A percentile compares a stretch with the other conserved stretches of the same genome.
Conservation (phyloP, 2,329 filamentous ascomycete genomes). For the Nigrograna mackinnonii region DNA sequence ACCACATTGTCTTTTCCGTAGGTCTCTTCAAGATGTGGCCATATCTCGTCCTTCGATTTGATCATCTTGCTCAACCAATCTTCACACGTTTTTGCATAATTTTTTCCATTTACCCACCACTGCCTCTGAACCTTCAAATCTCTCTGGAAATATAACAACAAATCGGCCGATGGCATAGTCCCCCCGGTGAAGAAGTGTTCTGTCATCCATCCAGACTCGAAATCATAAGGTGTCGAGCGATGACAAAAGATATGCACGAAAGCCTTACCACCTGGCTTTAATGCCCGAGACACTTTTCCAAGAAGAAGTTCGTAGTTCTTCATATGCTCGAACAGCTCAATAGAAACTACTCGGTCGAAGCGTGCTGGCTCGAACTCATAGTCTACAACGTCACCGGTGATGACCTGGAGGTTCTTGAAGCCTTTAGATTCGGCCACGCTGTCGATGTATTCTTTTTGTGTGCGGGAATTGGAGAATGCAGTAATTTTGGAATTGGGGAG, state of each 20-base stretch:
- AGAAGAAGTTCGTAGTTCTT: slow-evolving; percentile 73
- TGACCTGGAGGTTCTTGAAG: slow-evolving; percentile 63
- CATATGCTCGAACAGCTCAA: slow-evolving; percentile 78
- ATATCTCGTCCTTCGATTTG: slow-evolving; percentile 62
- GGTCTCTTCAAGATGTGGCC: slow-evolving; percentile 66
- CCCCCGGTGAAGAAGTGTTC: slow-evolving; percentile 74
- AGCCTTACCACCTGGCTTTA: slow-evolving; percentile 67
- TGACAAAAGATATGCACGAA: slow-evolving; percentile 73
- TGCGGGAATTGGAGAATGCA: slow-evolving; percentile 71
- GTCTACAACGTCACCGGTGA: slow-evolving; percentile 69
- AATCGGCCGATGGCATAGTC: slow-evolving; percentile 70
- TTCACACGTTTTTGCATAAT: slow-evolving; percentile 74
- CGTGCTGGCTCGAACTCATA: slow-evolving; percentile 63
- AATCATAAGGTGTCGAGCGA: slow-evolving; percentile 68
- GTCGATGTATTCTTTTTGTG: slow-evolving; percentile 71
- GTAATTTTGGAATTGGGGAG: slow-evolving; percentile 66
- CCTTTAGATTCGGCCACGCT: slow-evolving; percentile 58
- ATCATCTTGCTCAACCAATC: slow-evolving; percentile 67
- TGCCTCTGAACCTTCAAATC: slow-evolving; percentile 63
- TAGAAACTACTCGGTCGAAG: slow-evolving; percentile 69
- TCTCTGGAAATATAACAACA: slow-evolving; percentile 68
- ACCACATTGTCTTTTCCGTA: slow-evolving; percentile 64
- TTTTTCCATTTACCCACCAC: slow-evolving; percentile 72
- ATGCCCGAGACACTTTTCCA: slow-evolving; percentile 62
- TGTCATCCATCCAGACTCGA: slow-evolving; percentile 75